Conservation (phyloP, 2,329 filamentous ascomycete species). For the Fusarium lateritium region DNA sequence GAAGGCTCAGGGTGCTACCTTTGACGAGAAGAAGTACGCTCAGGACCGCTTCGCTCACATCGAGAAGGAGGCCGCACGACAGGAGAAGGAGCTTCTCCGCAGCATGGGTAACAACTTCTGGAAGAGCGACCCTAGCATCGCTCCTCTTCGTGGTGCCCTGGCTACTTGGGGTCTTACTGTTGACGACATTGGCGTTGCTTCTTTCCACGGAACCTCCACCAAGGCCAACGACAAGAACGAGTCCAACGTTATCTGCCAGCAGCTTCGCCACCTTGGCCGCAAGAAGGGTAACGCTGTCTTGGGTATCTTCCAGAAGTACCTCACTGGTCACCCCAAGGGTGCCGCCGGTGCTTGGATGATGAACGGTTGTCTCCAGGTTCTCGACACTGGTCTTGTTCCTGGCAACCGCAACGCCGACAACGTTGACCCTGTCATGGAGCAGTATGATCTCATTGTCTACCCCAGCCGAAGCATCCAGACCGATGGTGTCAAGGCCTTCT, state of each 20-base stretch:
- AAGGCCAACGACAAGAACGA: constrained; percentile 99
- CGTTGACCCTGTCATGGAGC: constrained; percentile 94
- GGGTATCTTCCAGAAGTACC: constrained; percentile 99
- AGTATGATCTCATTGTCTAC: constrained; percentile 98
- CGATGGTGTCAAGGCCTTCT: constrained; percentile 98
- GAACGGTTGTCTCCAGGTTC: constrained; percentile 96
- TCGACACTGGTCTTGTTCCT: constrained; percentile 93
- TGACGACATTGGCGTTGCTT: constrained; percentile 94
- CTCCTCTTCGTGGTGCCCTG: constrained; percentile 93
- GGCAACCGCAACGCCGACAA: constrained; percentile 99
- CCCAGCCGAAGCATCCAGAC: constrained; percentile 96
- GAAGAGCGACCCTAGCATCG: constrained; percentile 94
- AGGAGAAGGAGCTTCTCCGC: constrained; percentile 92
- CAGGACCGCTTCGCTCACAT: constrained; percentile 89
- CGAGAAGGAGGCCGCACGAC: constrained; percentile 85
- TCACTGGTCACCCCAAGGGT: constrained; percentile 99
- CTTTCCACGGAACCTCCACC: constrained; percentile 98
- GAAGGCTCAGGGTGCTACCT: constrained; percentile 81
- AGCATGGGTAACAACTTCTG: constrained; percentile 99
- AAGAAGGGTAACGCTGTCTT: constrained; percentile 96
- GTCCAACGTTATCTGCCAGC: constrained; percentile 96
- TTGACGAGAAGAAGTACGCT: constrained; percentile 88
- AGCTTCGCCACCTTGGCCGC: constrained; percentile 93
- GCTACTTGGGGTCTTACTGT: constrained; percentile 99
- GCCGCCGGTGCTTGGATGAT: constrained; percentile 99